These are phyloP conservation scores for Collybiopsis luxurians DNA, from an alignment of 768 basidiomycete genomes.

Conservation along the genomic window DNA sequence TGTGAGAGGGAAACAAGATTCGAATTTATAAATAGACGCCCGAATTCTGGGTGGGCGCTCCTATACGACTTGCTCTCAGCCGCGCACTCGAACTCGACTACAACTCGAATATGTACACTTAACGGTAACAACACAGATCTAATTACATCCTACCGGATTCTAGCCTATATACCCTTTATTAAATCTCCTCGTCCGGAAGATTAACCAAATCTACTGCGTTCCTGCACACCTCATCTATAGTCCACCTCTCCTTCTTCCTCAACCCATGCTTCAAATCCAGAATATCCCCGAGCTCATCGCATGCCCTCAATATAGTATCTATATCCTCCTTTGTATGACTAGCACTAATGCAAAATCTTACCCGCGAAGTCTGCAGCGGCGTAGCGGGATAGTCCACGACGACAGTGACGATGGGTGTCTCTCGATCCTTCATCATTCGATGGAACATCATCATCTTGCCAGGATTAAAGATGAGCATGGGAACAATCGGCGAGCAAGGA, in stretches of 20 bases:
- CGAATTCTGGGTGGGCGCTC: too few species aligned
- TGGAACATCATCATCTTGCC: slow-evolving; percentile 94
- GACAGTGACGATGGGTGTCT: slow-evolving; percentile 82
- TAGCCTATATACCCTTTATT: not conserved
- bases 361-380: slow-evolving; percentile 81
- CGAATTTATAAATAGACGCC: too few species aligned
- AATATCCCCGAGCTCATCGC: slow-evolving; percentile 88
- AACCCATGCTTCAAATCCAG: slow-evolving; percentile 86
- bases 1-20: too few species aligned
- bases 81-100: too few species aligned
- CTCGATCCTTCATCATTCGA: slow-evolving; percentile 79
- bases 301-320: slow-evolving; percentile 79
- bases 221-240: slow-evolving; percentile 67
- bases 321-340: slow-evolving; percentile 98
- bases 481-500: slow-evolving; percentile 89
- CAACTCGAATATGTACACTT: too few species aligned
- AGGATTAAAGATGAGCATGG: slow-evolving; percentile 87
- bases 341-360: slow-evolving; percentile 92
- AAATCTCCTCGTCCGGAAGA: slow-evolving; percentile 12
- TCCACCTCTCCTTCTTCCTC: slow-evolving; percentile 61
- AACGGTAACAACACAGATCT: slow-evolving; percentile 32
- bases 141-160: too few species aligned
- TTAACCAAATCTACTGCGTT: slow-evolving; percentile 75
- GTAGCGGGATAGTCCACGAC: slow-evolving; percentile 92
- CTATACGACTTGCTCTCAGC: too few species aligned